Evolutionary conservation across 257 asterid species (phyloP), one percentile per base, ranked within the genome.

Genomic region (Solanum clarkiae): DNA sequence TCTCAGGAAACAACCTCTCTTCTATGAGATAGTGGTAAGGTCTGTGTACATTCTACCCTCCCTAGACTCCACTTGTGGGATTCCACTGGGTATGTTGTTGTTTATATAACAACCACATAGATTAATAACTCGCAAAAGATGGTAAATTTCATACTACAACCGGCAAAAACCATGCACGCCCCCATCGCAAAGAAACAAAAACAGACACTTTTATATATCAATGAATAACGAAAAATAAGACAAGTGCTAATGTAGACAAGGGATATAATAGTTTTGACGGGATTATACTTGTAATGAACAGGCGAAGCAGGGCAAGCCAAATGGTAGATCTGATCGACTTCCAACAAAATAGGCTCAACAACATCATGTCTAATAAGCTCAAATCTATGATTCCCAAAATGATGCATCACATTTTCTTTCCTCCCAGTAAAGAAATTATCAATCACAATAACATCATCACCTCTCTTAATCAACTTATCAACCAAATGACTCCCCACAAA

Each of bases 301-400:
- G 92, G 92, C 20, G 92, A 88, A 74, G 92, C 91, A 59, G 92
- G 92, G 54, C 92, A 90, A 74, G 92, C 92, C 65, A 79, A 79
- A 8, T 79, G 83, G 20, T 90, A 90, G 86, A 90, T 90, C 86
- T 88, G 92, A 90, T 90, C 92, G 9, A 90, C 91, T 87, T 90
- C 92, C 84, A 90, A 53, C 85, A 90, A 79, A 75, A 90, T 90
- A 24, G 92, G 91, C 72, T 90, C 92, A 40, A 90, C 92, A 62
- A 90, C 92, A 83, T 88, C 92, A 65, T 82, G 90, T 26, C 92
- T 59, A 55, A 89, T 87, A 8, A 89, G 84, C 82, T 89, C 92
- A 82, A 89, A 89, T 72, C 92, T 88, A 8, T 84, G 90, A 69
- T 89, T 84, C 55, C 87, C 82, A 71, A 89, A 87, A 86, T 89